These are phyloP conservation scores for Casuarina equisetifolia DNA, from an alignment of 306 rosid genomes.

Conservation along the genomic window DNA sequence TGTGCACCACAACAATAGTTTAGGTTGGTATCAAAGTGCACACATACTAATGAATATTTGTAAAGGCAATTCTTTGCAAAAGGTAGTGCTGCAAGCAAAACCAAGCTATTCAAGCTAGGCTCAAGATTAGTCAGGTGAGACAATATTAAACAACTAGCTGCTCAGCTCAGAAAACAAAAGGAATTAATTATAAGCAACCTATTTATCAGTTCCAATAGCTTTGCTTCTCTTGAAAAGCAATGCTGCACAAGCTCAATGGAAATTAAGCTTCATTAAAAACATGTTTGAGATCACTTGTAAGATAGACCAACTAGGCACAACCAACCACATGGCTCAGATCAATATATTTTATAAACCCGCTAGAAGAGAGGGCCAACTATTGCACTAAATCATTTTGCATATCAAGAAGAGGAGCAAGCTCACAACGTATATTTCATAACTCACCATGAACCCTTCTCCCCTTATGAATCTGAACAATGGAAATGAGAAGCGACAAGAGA, in stretches of 20 bases:
- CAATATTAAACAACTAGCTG: background rate
- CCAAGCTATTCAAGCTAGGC: constrained; percentile 6
- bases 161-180: background rate
- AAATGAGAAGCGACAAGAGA: constrained; percentile 55
- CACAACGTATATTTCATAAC: constrained; percentile 27
- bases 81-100: background rate
- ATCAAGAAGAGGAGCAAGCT: no score
- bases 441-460: constrained; percentile 68
- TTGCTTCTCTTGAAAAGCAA: background rate
- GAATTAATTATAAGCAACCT: constrained; percentile 9
- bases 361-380: no score
- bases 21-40: constrained; percentile 14
- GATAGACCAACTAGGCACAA: background rate
- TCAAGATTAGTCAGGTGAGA: background rate
- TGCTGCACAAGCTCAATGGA: background rate
- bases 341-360: background rate
- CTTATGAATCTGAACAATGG: constrained; percentile 49
- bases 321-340: background rate
- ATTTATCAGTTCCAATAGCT: constrained; percentile 7
- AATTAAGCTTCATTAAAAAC: background rate
- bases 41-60: background rate
- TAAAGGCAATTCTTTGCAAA: background rate
- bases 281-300: background rate
- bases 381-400: no score
- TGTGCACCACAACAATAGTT: constrained; percentile 38